phyloP scores from a whole-genome alignment of 805 yeast species.

The Yarrowia sp. region DNA sequence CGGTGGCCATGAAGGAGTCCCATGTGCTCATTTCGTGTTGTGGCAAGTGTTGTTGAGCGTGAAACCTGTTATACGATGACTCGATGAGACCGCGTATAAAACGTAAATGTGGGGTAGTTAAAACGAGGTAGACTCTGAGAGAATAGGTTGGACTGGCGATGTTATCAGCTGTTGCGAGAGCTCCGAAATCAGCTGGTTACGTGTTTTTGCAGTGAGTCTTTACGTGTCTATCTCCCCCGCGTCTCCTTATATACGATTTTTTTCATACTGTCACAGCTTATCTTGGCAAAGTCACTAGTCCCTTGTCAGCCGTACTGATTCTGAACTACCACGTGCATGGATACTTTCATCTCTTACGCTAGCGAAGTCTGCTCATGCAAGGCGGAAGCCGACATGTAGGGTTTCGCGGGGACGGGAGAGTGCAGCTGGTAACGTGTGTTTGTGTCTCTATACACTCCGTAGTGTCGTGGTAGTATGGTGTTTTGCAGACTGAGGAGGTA shows the following conservation, averaged over 20 bases:
- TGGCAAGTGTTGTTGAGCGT: neutral
- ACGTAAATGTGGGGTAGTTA: neutral
- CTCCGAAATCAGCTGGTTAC: neutral
- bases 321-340: conserved; percentile 1
- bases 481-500: too few relatives aligned
- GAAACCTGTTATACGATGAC: neutral
- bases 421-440: neutral
- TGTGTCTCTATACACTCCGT: too few relatives aligned
- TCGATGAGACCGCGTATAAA: neutral
- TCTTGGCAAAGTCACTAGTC: conserved; percentile 8
- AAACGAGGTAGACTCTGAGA: neutral
- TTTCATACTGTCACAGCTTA: neutral
- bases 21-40: conserved; percentile 1
- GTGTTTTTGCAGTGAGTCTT: neutral
- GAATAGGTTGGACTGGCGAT: neutral
- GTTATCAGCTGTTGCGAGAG: neutral
- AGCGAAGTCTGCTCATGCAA: conserved; percentile 6
- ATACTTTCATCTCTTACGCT: conserved; percentile 5
- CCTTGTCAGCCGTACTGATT: conserved; percentile 23
- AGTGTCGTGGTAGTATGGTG: too few relatives aligned
- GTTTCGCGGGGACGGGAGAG: neutral
- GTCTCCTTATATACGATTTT: neutral
- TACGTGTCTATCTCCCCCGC: neutral
- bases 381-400: conserved; percentile 14
- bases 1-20: conserved; percentile 14